Conservation (phyloP, 2,329 filamentous ascomycete genomes). For the Ophiognomonia clavigignenti-juglandacearum region DNA sequence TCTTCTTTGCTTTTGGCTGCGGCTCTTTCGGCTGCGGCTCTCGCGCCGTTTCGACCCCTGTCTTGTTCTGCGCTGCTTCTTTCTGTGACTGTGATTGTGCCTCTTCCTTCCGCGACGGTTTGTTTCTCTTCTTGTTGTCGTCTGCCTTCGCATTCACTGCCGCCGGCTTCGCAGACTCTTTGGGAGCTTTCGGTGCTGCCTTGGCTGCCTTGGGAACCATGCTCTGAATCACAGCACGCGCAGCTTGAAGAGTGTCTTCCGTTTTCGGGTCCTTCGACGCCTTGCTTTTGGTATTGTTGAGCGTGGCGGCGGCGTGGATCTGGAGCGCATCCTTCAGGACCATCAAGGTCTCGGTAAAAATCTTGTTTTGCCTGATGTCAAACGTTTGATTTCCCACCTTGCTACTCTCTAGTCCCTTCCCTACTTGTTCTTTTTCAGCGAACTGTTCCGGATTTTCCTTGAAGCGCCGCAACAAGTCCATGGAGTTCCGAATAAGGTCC, state of each 20-base stretch:
- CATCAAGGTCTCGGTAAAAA: constrained; percentile 31
- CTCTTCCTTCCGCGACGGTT: too few relatives aligned
- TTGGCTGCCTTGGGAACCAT: too few relatives aligned
- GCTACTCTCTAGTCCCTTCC: constrained; percentile 7
- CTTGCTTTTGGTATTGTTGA: constrained; percentile 8
- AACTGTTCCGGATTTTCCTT: constrained; percentile 13
- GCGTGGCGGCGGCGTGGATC: constrained; percentile 20
- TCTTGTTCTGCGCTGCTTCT: background rate
- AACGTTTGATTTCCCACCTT: constrained; percentile 1
- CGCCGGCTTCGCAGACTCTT: background rate
- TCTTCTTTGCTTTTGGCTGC: background rate
- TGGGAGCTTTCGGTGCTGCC: too few relatives aligned
- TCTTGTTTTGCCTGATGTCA: constrained; percentile 24
- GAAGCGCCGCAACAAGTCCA: constrained; percentile 21
- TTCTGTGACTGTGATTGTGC: too few relatives aligned
- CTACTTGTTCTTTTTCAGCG: background rate
- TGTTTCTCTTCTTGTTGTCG: too few relatives aligned
- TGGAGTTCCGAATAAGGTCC: constrained; percentile 23
- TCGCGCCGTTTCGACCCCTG: background rate
- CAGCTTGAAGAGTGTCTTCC: too few relatives aligned
- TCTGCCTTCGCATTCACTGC: too few relatives aligned
- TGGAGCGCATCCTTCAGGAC: constrained; percentile 33
- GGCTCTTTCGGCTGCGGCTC: background rate
- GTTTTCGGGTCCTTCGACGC: too few relatives aligned
- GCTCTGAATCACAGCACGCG: too few relatives aligned